Percentiles rank a stretch among this genome's conserved stretches.
phyloP scores from a whole-genome alignment of 2,329 filamentous ascomycete species.

The Cladosporium sp. region DNA sequence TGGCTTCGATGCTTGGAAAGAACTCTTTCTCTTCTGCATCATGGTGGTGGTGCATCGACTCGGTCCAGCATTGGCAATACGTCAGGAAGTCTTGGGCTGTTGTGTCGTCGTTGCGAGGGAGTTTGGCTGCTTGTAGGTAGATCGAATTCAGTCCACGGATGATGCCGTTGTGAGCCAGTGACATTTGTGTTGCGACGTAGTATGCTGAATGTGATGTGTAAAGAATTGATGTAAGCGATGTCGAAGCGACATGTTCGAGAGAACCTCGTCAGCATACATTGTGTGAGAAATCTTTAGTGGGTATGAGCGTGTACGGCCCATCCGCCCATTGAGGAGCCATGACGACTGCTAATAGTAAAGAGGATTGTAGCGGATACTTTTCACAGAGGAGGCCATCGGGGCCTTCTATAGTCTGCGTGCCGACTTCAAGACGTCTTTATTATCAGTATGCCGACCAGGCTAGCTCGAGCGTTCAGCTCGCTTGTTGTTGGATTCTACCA shows the following conservation, averaged over 20 bases:
- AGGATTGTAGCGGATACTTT: not conserved
- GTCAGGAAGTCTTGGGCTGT: constrained; percentile 34
- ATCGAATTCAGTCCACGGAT: constrained; percentile 41
- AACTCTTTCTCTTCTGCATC: constrained; percentile 35
- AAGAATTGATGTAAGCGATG: constrained; percentile 18
- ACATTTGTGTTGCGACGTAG: constrained; percentile 40
- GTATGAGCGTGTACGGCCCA: constrained; percentile 31
- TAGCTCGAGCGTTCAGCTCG: not conserved
- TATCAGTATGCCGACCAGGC: not conserved
- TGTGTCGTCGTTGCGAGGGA: constrained; percentile 26
- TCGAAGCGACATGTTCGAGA: not conserved
- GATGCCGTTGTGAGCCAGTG: constrained; percentile 39
- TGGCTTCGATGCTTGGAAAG: constrained; percentile 36
- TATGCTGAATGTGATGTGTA: constrained; percentile 36
- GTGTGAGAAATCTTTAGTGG: constrained; percentile 30
- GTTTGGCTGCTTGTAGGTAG: constrained; percentile 34
- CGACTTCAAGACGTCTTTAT: too few species aligned
- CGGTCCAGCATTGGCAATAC: constrained; percentile 35
- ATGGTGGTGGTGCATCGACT: constrained; percentile 38
- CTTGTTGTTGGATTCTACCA: not conserved
- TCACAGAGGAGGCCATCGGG: not conserved
- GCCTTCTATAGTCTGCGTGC: not conserved
- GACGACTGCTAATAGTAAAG: not conserved
- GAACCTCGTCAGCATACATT: constrained; percentile 25
- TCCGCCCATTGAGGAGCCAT: constrained; percentile 32